Evolutionary conservation across 768 basidiomycete species (phyloP).

Genomic region (Hypholoma fasciculare): DNA sequence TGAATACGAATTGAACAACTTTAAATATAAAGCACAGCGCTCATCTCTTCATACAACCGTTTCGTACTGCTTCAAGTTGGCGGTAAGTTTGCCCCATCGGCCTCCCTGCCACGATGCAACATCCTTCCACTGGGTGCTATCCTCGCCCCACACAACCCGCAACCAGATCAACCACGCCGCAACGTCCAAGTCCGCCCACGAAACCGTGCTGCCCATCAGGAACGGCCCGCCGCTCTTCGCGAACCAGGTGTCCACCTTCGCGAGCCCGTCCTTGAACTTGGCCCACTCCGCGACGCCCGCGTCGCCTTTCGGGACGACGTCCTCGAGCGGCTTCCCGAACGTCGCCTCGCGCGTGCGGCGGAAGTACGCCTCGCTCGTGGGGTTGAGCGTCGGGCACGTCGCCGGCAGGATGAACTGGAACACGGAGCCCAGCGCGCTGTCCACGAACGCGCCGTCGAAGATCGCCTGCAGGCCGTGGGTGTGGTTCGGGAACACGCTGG

Average conservation of each 20-base stretch:
- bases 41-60: not conserved
- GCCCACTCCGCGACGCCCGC: slow-evolving; percentile 32
- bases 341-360: slow-evolving; percentile 27
- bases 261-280: slow-evolving; percentile 27
- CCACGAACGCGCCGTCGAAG: slow-evolving; percentile 7
- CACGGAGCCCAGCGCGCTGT: not conserved
- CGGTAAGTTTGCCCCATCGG: slow-evolving; percentile 27
- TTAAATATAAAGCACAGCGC: no score
- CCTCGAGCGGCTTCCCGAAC: slow-evolving; percentile 34
- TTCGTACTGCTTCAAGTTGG: not conserved
- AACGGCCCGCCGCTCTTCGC: slow-evolving; percentile 24
- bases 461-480: slow-evolving; percentile 6
- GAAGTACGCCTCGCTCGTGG: slow-evolving; percentile 26
- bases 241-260: slow-evolving; percentile 22
- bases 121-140: slow-evolving; percentile 35
- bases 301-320: slow-evolving; percentile 26
- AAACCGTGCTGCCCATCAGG: slow-evolving; percentile 31
- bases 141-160: slow-evolving; percentile 23
- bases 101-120: slow-evolving; percentile 30
- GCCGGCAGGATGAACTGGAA: slow-evolving; percentile 7
- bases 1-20: no score
- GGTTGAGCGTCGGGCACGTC: slow-evolving; percentile 2
- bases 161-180: slow-evolving; percentile 28
- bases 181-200: slow-evolving; percentile 34
- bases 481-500: slow-evolving; percentile 12